Evolutionary conservation across 441 rosid genomes (phyloP).

Genomic region (Erysimum cheiri): DNA sequence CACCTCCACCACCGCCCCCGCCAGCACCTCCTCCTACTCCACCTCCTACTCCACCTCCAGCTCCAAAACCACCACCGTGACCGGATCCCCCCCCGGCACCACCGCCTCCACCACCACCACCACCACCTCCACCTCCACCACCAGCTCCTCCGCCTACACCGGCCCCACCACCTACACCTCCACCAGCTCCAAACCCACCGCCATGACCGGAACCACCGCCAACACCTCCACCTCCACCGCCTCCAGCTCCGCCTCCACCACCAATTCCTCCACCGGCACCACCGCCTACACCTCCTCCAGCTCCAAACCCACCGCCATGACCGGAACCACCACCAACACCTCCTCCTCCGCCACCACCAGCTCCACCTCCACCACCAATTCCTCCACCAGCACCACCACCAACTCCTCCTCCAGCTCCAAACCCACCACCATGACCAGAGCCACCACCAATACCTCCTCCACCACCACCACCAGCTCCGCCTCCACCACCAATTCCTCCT

Average conservation of each 20-base stretch:
- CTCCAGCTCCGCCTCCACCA: constrained; percentile 52
- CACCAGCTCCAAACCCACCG: constrained; percentile 58
- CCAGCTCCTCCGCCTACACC: constrained; percentile 35
- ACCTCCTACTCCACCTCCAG: constrained; percentile 51
- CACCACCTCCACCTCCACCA: constrained; percentile 51
- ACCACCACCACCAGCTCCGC: constrained; percentile 47
- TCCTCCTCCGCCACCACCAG: constrained; percentile 51
- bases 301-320: constrained; percentile 58
- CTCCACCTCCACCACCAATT: constrained; percentile 52
- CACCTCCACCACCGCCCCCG: constrained; percentile 49
- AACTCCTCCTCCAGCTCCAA: constrained; percentile 49
- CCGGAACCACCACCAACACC: constrained; percentile 54
- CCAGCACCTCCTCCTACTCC: constrained; percentile 48
- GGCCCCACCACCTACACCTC: constrained; percentile 46
- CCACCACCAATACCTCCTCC: constrained; percentile 53
- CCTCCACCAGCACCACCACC: constrained; percentile 50
- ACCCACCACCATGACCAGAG: constrained; percentile 40
- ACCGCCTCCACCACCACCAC: constrained; percentile 54
- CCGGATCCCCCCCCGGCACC: constrained; percentile 55
- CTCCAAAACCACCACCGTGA: constrained; percentile 52
- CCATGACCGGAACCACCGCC: constrained; percentile 58
- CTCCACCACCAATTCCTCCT: constrained; percentile 47
- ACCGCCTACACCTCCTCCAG: constrained; percentile 54
- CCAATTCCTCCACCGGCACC: constrained; percentile 48
- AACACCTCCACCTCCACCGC: constrained; percentile 47